Percentiles rank a stretch among this genome's conserved stretches.
phyloP scores from a whole-genome alignment of 768 basidiomycete genomes.

The Termitomyces heimii region DNA sequence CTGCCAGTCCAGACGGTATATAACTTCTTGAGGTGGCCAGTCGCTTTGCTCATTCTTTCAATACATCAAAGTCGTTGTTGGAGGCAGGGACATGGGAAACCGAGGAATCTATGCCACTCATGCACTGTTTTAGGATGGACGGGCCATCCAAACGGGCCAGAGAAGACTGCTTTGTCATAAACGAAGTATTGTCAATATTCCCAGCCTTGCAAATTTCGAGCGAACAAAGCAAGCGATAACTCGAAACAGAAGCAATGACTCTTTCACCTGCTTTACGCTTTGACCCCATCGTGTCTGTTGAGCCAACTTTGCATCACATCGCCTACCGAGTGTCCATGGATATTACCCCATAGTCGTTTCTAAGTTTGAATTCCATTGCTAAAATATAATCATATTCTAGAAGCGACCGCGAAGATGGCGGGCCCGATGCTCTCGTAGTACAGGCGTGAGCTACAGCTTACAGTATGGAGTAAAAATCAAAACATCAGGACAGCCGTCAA shows the following conservation, averaged over 20 bases:
- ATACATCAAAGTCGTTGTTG: conserved; percentile 6
- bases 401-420: not conserved
- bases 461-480: not conserved
- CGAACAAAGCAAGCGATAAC: not conserved
- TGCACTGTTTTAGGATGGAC: not conserved
- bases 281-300: not conserved
- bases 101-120: not conserved
- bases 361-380: not conserved
- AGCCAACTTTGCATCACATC: not conserved
- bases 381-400: not conserved
- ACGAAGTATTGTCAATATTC: not conserved
- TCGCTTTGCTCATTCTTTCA: conserved; percentile 8
- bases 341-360: not conserved
- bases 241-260: not conserved
- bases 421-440: not conserved
- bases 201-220: not conserved
- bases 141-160: not conserved
- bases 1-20: not conserved
- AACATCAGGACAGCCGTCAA: conserved; percentile 24
- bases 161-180: not conserved
- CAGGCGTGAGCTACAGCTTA: not conserved
- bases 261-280: not conserved
- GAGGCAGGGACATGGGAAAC: not conserved
- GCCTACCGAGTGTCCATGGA: not conserved
- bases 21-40: conserved; percentile 2